A percentile compares a stretch with the other conserved stretches of the same genome.
Conservation (phyloP, 2,329 filamentous ascomycete species). For the Beauveria medogensis region DNA sequence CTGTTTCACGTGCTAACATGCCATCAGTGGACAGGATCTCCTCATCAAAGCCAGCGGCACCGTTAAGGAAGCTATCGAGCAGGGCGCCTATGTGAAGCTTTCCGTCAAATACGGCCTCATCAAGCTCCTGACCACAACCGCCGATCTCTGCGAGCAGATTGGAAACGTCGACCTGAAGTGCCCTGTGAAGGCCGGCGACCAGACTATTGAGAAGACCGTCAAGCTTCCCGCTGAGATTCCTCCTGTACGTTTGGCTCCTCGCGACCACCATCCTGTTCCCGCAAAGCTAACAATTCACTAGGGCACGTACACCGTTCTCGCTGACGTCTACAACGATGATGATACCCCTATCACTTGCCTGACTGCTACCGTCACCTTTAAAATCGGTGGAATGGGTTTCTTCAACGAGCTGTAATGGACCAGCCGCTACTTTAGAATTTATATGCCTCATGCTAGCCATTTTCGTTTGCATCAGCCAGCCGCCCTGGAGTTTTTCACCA, state of each 20-base stretch:
- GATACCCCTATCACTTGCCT: constrained; percentile 77
- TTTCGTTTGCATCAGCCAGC: background rate
- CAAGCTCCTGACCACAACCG: constrained; percentile 70
- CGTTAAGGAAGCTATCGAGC: constrained; percentile 62
- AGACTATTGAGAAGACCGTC: constrained; percentile 70
- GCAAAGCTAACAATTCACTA: constrained; percentile 28
- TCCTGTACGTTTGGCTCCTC: constrained; percentile 54
- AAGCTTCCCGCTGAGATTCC: constrained; percentile 81
- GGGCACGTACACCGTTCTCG: constrained; percentile 85
- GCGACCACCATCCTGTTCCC: background rate
- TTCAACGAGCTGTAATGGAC: constrained; percentile 33
- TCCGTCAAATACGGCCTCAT: constrained; percentile 94
- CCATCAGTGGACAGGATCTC: constrained; percentile 63
- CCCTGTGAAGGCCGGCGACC: constrained; percentile 72
- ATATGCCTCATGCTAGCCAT: constrained; percentile 7
- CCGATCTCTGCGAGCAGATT: constrained; percentile 84
- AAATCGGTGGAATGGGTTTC: constrained; percentile 27
- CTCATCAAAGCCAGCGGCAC: constrained; percentile 70
- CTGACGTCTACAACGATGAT: constrained; percentile 73
- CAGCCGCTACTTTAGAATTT: constrained; percentile 3
- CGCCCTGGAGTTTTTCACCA: background rate
- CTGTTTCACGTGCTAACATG: constrained; percentile 6
- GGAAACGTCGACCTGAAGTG: constrained; percentile 82
- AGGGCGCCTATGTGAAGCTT: constrained; percentile 74
- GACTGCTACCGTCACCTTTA: constrained; percentile 62